A percentile compares a stretch with the other conserved stretches of the same genome.
These are phyloP conservation scores for Lipomyces orientalis DNA, from an alignment of 805 yeast genomes.

Conservation along the genomic window DNA sequence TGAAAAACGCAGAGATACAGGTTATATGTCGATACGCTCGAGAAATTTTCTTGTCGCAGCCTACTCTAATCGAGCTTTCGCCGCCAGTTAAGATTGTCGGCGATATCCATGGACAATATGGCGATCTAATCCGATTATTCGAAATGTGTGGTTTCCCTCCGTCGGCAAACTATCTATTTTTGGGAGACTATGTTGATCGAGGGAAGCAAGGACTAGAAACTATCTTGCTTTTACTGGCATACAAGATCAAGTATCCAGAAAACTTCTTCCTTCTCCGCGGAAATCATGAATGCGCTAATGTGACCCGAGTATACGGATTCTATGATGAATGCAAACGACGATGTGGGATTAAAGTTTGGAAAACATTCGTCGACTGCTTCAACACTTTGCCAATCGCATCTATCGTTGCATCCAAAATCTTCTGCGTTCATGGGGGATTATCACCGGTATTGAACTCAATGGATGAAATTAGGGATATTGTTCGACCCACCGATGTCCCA, in stretches of 20 bases:
- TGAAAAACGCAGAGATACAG: conserved; percentile 88
- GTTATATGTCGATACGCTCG: conserved; percentile 85
- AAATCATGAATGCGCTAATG: conserved; percentile 97
- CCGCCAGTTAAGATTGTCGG: conserved; percentile 89
- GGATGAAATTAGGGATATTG: conserved; percentile 76
- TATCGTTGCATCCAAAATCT: conserved; percentile 91
- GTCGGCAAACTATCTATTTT: conserved; percentile 82
- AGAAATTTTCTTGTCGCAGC: conserved; percentile 88
- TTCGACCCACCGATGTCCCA: conserved; percentile 85
- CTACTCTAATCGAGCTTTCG: conserved; percentile 82
- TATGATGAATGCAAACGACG: conserved; percentile 98
- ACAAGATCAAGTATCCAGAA: conserved; percentile 95
- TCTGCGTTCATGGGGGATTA: conserved; percentile 86
- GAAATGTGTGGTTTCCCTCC: conserved; percentile 98
- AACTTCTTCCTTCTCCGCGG: conserved; percentile 92
- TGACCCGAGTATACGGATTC: conserved; percentile 95
- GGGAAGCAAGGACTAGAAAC: conserved; percentile 97
- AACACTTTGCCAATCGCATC: conserved; percentile 96
- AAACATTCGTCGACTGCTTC: conserved; percentile 89
- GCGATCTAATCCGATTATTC: conserved; percentile 86
- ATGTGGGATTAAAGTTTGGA: conserved; percentile 92
- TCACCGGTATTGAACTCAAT: conserved; percentile 74
- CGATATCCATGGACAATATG: conserved; percentile 96
- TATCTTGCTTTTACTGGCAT: conserved; percentile 81
- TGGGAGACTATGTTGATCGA: conserved; percentile 97